A percentile compares a stretch with the other conserved stretches of the same genome.
These are phyloP conservation scores for Vigna hirtella DNA, from an alignment of 306 rosid species.

Conservation along the genomic window DNA sequence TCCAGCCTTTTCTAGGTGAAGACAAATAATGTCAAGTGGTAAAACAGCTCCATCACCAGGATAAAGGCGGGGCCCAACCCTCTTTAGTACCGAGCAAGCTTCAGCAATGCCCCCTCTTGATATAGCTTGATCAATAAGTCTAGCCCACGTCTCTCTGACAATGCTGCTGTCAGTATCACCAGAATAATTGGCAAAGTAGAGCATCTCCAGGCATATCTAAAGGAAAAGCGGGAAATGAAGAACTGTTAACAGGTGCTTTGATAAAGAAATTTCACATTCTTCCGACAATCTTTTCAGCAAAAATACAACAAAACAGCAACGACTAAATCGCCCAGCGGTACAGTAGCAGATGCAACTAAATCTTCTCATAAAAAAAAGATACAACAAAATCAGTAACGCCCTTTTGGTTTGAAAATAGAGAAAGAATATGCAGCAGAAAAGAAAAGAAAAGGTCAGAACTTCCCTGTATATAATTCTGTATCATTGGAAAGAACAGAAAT, in stretches of 20 bases:
- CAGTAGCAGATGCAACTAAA: slow-evolving; percentile 25
- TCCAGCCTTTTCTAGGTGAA: slow-evolving; percentile 97
- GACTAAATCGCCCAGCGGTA: slow-evolving; percentile 15
- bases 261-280: neutral
- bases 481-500: slow-evolving; percentile 16
- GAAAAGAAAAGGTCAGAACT: neutral
- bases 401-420: slow-evolving; percentile 17
- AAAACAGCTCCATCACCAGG: slow-evolving; percentile 90
- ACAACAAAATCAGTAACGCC: slow-evolving; percentile 3
- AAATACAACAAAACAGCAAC: slow-evolving; percentile 21
- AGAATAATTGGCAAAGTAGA: slow-evolving; percentile 93
- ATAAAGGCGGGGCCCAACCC: slow-evolving; percentile 95
- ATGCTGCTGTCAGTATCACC: slow-evolving; percentile 87
- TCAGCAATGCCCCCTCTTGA: slow-evolving; percentile 93
- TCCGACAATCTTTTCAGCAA: slow-evolving; percentile 22
- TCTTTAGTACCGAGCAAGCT: slow-evolving; percentile 89
- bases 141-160: slow-evolving; percentile 92
- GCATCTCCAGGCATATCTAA: slow-evolving; percentile 93
- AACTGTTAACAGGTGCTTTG: slow-evolving; percentile 28
- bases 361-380: too few relatives aligned
- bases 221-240: slow-evolving; percentile 45
- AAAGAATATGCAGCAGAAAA: neutral
- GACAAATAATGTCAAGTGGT: slow-evolving; percentile 84
- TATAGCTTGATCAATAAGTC: slow-evolving; percentile 92
- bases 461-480: slow-evolving; percentile 14